Evolutionary conservation across 257 asterid species (phyloP).

Genomic region (Solanum rostratum): DNA sequence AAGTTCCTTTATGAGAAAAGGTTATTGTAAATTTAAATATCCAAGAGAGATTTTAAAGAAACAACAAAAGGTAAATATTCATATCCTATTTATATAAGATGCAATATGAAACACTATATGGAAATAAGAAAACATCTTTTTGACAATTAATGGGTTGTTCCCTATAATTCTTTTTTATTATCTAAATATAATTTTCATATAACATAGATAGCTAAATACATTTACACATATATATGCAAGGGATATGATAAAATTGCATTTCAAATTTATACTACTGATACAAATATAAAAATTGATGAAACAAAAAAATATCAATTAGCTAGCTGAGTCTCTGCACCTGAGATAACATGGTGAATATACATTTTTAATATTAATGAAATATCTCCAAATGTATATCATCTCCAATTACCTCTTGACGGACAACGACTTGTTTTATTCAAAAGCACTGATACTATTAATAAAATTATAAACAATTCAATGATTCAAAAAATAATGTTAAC

Average conservation of each 20-base stretch:
- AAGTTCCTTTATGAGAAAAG: not conserved
- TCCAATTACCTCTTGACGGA: not conserved
- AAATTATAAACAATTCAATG: not conserved
- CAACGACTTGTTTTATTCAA: not conserved
- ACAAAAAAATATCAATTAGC: not conserved
- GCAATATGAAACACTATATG: not conserved
- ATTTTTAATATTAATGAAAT: not conserved
- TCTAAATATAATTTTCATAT: not conserved
- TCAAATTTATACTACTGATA: not conserved
- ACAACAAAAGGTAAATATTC: not conserved
- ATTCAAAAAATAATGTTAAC: not conserved
- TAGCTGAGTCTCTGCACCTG: not conserved
- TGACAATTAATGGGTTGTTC: not conserved
- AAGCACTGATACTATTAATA: not conserved
- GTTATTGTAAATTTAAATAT: not conserved
- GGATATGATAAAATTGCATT: not conserved
- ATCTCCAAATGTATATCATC: not conserved
- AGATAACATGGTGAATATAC: not conserved
- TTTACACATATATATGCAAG: not conserved
- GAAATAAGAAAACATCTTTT: not conserved
- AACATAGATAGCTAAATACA: not conserved
- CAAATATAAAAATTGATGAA: not conserved
- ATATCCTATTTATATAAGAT: not conserved
- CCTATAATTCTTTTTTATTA: not conserved
- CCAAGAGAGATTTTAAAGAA: not conserved